These are phyloP conservation scores for Cytospora chrysosperma DNA, from an alignment of 2,329 filamentous ascomycete genomes.

Conservation along the genomic window DNA sequence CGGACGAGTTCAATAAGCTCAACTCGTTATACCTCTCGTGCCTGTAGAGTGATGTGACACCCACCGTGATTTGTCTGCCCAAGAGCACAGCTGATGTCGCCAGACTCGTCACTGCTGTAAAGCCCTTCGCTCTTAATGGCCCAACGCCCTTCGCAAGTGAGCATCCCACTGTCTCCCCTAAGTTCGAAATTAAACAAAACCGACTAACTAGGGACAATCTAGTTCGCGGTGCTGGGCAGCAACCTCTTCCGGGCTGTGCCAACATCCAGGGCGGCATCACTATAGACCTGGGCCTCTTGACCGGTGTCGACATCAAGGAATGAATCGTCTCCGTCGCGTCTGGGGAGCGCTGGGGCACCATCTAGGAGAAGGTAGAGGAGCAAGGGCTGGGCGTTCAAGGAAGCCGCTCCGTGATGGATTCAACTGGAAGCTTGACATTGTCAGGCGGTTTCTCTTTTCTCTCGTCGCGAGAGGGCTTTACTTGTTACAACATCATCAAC, in stretches of 20 bases:
- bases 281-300: constrained; percentile 35
- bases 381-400: constrained; percentile 36
- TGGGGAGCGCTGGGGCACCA: constrained; percentile 38
- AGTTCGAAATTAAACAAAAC: background rate
- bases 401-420: constrained; percentile 34
- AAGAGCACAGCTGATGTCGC: constrained; percentile 22
- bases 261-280: constrained; percentile 36
- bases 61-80: constrained; percentile 24
- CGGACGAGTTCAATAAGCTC: constrained; percentile 12
- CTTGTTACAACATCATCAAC: constrained; percentile 38
- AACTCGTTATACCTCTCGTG: constrained; percentile 25
- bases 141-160: constrained; percentile 34
- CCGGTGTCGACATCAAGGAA: constrained; percentile 30
- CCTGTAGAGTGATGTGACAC: constrained; percentile 22
- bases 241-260: constrained; percentile 37
- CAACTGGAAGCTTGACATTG: constrained; percentile 40
- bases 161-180: too few species aligned
- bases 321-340: constrained; percentile 35
- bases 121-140: constrained; percentile 12
- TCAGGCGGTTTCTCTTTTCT: constrained; percentile 43
- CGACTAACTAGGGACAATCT: background rate
- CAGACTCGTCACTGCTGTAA: constrained; percentile 20
- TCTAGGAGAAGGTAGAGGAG: constrained; percentile 36
- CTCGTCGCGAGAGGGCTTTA: constrained; percentile 31
- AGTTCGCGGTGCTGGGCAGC: constrained; percentile 41